Evolutionary conservation across 108 stramenopile species (phyloP), one percentile per base, ranked within the genome.

Genomic region (Stephanodiscus triporus): DNA sequence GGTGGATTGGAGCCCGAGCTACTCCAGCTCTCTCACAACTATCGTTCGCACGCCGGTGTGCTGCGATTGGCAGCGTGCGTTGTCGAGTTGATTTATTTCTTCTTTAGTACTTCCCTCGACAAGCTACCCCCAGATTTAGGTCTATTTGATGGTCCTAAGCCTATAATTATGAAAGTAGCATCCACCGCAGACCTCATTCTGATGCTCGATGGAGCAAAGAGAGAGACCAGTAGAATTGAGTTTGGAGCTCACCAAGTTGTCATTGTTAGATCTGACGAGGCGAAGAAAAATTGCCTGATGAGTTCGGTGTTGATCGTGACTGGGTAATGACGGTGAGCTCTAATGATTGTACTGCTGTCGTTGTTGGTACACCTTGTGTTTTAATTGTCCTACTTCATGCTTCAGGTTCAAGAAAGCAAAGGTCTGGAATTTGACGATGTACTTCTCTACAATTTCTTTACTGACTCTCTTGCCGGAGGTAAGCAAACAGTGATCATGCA

Each of bases 161-260:
- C 80, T 2, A 54, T 68, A 8, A 36, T 70, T 58, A 76, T 82
- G 75, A 63, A 73, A 17, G 63, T 76, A 4, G n/a, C 69, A 9
- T 70, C 60, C 11, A 63, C 68, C 10, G 62, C 48, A 22, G 81
- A 82, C n/a, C 56, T 82, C 13, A 66, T 82, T 22, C 55, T 82
- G 5, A 82, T 82, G 81, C 53, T 82, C 9, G 76, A 82, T 53
- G 81, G 81, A 17, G 76, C 81, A 9, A 82, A 78, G 54, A 50
- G 81, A 1, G 71, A 77, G 55, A 83, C 82, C 1, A 53, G 63
- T 0, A 45, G 81, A 19, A 82, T 82, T 62, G 81, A 82, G 70
- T 82, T 82, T 67, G 81, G 81, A 30, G 81, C 81, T 20, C 81
- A 82, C 40, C 81, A 82, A 62, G 81, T 82, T 58, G 81, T 82